A percentile compares a stretch with the other conserved stretches of the same genome.
These are phyloP conservation scores for Fusarium pseudonygamai DNA, from an alignment of 2,329 filamentous ascomycete genomes.

Conservation along the genomic window DNA sequence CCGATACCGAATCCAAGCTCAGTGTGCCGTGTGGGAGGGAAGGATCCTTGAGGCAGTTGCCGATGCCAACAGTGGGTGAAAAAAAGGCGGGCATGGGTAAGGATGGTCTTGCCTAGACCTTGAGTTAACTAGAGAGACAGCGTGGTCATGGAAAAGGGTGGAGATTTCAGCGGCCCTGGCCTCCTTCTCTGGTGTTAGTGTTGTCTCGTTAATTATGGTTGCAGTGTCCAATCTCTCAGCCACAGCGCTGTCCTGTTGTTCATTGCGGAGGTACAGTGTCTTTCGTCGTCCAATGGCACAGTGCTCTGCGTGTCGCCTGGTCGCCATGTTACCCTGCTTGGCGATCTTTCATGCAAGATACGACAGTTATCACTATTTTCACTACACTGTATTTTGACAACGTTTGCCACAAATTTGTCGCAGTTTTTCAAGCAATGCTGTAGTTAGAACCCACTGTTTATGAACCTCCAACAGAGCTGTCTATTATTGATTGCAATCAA, in stretches of 20 bases:
- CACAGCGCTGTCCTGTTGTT: conserved; percentile 7
- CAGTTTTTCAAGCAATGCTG: neutral
- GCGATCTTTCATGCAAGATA: neutral
- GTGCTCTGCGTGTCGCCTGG: conserved; percentile 6
- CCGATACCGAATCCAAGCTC: conserved; percentile 18
- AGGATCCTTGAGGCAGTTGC: conserved; percentile 37
- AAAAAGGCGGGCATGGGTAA: conserved; percentile 41
- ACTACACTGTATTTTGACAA: conserved; percentile 16
- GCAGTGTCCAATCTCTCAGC: conserved; percentile 14
- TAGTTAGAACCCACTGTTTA: neutral
- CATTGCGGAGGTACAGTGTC: conserved; percentile 4
- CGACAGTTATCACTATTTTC: conserved; percentile 6
- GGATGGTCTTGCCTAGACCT: conserved; percentile 23
- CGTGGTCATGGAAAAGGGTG: conserved; percentile 15
- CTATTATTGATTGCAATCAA: neutral
- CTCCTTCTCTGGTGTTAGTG: conserved; percentile 1
- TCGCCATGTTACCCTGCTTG: neutral
- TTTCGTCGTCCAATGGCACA: neutral
- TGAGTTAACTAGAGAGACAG: conserved; percentile 14
- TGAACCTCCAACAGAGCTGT: neutral
- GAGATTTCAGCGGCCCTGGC: conserved; percentile 6
- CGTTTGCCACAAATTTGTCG: conserved; percentile 10
- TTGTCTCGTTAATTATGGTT: conserved; percentile 5
- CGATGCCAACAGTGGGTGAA: conserved; percentile 41
- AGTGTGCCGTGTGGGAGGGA: conserved; percentile 38